Conservation (phyloP, 2,329 filamentous ascomycete species). For the Stemphylium beticola region DNA sequence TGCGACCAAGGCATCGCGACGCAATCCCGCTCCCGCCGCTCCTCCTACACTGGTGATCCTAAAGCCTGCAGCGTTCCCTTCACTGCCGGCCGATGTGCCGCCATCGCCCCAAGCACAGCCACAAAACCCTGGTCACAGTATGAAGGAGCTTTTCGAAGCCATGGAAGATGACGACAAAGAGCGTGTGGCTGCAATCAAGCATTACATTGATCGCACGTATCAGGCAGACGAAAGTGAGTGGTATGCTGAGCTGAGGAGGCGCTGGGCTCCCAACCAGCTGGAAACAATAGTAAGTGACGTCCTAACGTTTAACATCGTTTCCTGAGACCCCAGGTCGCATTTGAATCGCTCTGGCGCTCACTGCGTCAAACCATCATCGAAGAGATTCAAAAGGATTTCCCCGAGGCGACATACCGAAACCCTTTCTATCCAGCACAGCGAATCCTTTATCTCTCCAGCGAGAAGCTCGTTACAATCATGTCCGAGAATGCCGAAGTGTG, state of each 20-base stretch:
- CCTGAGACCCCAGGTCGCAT: constrained; percentile 13
- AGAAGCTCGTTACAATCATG: constrained; percentile 11
- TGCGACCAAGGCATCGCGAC: not conserved
- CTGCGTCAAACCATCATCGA: constrained; percentile 30
- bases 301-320: not conserved
- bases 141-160: constrained; percentile 7
- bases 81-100: not conserved
- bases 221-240: constrained; percentile 3
- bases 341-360: constrained; percentile 21
- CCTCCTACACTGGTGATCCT: not conserved
- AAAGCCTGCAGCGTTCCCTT: constrained; percentile 14
- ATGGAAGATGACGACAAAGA: not conserved
- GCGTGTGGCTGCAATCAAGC: constrained; percentile 1
- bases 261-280: not conserved
- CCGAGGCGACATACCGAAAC: constrained; percentile 1
- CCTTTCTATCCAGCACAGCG: constrained; percentile 12
- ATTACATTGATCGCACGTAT: constrained; percentile 12
- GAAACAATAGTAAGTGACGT: constrained; percentile 1
- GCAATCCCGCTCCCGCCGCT: not conserved
- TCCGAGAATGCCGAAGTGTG: constrained; percentile 12
- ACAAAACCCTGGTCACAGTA: not conserved
- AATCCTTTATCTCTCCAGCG: constrained; percentile 17
- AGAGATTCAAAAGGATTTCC: constrained; percentile 17
- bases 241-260: constrained; percentile 16
- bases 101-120: not conserved